These are phyloP conservation scores for Dendrobium chrysotoxum DNA, from an alignment of 106 monocot genomes.

Conservation along the genomic window DNA sequence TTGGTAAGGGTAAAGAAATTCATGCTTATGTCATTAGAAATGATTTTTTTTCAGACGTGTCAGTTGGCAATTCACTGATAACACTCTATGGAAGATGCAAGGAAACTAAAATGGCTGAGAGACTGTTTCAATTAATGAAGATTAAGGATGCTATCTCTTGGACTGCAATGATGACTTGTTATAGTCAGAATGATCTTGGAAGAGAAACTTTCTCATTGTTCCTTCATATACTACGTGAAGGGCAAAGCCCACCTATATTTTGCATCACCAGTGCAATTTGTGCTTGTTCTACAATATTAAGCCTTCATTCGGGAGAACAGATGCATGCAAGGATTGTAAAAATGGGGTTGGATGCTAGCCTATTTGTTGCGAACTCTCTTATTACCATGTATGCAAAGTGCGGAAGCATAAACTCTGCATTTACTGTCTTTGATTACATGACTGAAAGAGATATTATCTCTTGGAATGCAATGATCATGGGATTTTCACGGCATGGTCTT, in stretches of 20 bases:
- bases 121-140: slow-evolving; percentile 26
- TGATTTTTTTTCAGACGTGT: slow-evolving; percentile 28
- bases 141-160: slow-evolving; percentile 47
- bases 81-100: slow-evolving; percentile 52
- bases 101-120: slow-evolving; percentile 28
- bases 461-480: slow-evolving; percentile 62
- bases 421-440: slow-evolving; percentile 35
- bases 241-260: slow-evolving; percentile 18
- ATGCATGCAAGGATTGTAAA: slow-evolving; percentile 41
- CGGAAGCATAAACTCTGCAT: slow-evolving; percentile 33
- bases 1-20: slow-evolving; percentile 32
- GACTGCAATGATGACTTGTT: slow-evolving; percentile 49
- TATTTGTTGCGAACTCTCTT: slow-evolving; percentile 54
- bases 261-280: slow-evolving; percentile 24
- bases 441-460: slow-evolving; percentile 31
- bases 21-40: slow-evolving; percentile 51
- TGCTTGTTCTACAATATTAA: slow-evolving; percentile 36
- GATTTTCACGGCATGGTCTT: slow-evolving; percentile 45
- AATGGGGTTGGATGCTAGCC: slow-evolving; percentile 23
- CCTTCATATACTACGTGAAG: slow-evolving; percentile 25
- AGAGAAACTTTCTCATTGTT: slow-evolving; percentile 37
- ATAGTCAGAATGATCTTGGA: slow-evolving; percentile 31
- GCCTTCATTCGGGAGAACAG: slow-evolving; percentile 28
- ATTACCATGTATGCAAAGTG: slow-evolving; percentile 74
- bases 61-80: slow-evolving; percentile 41